Percentiles rank a stretch among this genome's conserved stretches.
phyloP scores from a whole-genome alignment of 2,329 filamentous ascomycete genomes.

The Sporothrix curviconia region DNA sequence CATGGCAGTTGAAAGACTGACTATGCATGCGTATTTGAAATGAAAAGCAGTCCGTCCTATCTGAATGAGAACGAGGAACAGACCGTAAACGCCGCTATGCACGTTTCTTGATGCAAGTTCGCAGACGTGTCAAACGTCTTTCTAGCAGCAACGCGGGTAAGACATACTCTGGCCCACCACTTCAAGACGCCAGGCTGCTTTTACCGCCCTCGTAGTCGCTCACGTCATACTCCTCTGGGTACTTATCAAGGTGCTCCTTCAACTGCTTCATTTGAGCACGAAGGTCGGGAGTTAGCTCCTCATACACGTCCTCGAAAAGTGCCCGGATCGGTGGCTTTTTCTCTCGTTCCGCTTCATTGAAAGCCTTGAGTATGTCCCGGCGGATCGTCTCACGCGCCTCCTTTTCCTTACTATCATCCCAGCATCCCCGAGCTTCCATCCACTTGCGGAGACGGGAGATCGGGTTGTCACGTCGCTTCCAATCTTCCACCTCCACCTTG shows the following conservation, averaged over 20 bases:
- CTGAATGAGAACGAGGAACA: too few species aligned
- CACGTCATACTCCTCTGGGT: conserved; percentile 84
- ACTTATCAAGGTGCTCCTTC: conserved; percentile 69
- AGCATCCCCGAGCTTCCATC: conserved; percentile 75
- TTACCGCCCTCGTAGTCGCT: conserved; percentile 28
- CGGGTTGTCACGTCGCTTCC: conserved; percentile 51
- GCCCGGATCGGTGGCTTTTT: conserved; percentile 66
- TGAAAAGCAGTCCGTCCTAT: too few species aligned
- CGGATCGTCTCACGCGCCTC: conserved; percentile 30
- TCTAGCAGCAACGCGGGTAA: too few species aligned
- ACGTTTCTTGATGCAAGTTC: too few species aligned
- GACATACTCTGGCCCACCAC: too few species aligned
- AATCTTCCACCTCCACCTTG: conserved; percentile 83
- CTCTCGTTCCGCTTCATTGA: conserved; percentile 73
- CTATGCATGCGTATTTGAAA: too few species aligned
- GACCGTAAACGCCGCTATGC: too few species aligned
- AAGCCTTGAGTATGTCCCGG: conserved; percentile 68
- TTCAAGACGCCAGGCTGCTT: conserved; percentile 23
- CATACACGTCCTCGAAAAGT: conserved; percentile 87
- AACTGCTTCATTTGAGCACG: conserved; percentile 68
- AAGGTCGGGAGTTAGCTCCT: conserved; percentile 59
- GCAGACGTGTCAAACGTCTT: too few species aligned
- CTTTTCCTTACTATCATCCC: conserved; percentile 79
- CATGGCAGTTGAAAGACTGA: too few species aligned
- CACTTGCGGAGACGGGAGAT: conserved; percentile 47